Base-by-base conservation (phyloP, 2,329 filamentous ascomycete species). In the Pezicula carpinea region DNA sequence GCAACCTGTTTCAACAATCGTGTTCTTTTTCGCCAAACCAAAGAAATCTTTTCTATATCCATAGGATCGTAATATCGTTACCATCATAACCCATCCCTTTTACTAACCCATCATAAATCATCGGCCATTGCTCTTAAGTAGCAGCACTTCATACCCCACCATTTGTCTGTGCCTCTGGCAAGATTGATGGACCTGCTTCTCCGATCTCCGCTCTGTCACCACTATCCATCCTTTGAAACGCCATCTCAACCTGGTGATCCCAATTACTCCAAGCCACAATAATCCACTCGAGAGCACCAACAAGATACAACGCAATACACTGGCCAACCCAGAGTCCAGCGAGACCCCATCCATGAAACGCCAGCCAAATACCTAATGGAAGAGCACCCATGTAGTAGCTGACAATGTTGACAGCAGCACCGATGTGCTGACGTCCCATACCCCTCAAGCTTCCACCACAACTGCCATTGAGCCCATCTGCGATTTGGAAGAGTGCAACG, bases 401-500 rank as follows among this genome's bases (percentile, higher is more conserved):
- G 15, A 91, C 66, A 14, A 91, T 72, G 63, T 95, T 95, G 44
- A 95, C 88, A 1, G 82, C 69, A 1, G 89, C 89, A 13, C 90
- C 90, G 42, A 95, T 77, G 73, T 91, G 89, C 65, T 95, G 89
- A 46, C 87, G 72, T 2, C 89, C 90, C 87, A 92, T 93, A 0
- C 89, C 90, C 53, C 89, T 70, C 13, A 95, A 68, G 17, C 82
- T 81, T 1, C 90, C 89, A 1, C 90, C 89, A 60, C 89, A 95
- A 50, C 82, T 87, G 1, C 89, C 89, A 59, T 93, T 93, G 29
- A 95, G 69, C 0, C 89, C 90, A 62, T 95, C 89, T 0, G 89
- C 89, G 50, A 95, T 91, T 69, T 95, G 89, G 66, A 95, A 95
- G 2, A 95, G 71, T 1, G 89, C 90, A 1, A 95, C 89, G 58